Evolutionary conservation across 768 basidiomycete genomes (phyloP), one percentile per base, ranked within the genome.

Genomic region (Kwoniella dejecticola): DNA sequence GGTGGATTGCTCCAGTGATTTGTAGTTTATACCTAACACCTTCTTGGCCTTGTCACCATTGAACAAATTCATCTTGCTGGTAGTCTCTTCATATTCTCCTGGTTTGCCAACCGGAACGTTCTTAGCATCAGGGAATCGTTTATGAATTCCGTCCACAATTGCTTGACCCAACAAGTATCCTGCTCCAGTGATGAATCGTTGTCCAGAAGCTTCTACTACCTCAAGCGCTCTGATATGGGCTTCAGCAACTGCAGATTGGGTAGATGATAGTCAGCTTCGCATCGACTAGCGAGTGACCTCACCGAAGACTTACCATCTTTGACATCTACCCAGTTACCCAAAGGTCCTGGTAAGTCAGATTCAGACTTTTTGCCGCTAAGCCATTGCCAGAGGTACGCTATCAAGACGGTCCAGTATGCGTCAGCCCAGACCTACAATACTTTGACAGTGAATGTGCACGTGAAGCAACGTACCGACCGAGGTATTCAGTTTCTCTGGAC

Each of bases 181-280:
- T 24, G 50, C 77, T 13, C 75, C 77, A 41, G 84, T 63, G 67
- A 88, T 81, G 68, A 88, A 82, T 29, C 88, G 80, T 56, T 88
- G 80, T 1, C 84, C 84, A 1, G 82, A 83, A 0, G 86, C 87
- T 3, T 79, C 81, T 29, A 82, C 78, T 52, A 81, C 82, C 57
- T 81, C 80, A 17, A 89, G 74, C 2, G 85, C 85, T 4, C 78
- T 71, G 1, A 81, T 80, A 66, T 88, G 87, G 0, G 84, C 85
- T 15, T 79, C 74, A 0, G 83, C 85, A 30, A 85, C 69, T 69
- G 24, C 36, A 48, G 29, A 21, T 1, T 15, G 26, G 29, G 7
- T 10, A 15, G 15, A 33, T 17, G 15, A 24, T 48, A 48, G 46
- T 23, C 42, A 44, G 42, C 6, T 44, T 21, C 11, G n/a, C n/a